Conservation (phyloP, 306 rosid species). For the Prunus armeniaca region DNA sequence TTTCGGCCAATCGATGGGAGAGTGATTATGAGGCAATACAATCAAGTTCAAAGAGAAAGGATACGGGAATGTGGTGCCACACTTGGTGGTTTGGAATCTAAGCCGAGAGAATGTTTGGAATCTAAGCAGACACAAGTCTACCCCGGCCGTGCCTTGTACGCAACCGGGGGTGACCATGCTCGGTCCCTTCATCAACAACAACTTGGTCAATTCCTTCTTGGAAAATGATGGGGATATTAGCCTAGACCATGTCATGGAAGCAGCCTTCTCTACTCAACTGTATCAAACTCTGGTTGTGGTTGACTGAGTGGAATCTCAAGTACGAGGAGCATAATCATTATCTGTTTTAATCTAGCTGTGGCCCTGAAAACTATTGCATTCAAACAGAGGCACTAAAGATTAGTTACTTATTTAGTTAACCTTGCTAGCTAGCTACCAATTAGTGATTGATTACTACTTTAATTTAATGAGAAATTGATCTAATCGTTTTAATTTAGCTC, state of each 20-base stretch:
- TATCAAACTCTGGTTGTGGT: neutral
- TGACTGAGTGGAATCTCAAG: neutral
- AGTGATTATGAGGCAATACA: constrained; percentile 50
- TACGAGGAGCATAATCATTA: too few relatives aligned
- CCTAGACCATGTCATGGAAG: neutral
- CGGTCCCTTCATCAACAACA: neutral
- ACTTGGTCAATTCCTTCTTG: neutral
- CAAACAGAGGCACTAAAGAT: too few relatives aligned
- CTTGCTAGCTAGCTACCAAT: too few relatives aligned
- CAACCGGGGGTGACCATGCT: neutral
- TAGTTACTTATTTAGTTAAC: too few relatives aligned
- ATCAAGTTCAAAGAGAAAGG: constrained; percentile 50
- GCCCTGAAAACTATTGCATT: too few relatives aligned
- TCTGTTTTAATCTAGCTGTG: too few relatives aligned
- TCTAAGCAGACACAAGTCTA: neutral
- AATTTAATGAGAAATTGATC: too few relatives aligned
- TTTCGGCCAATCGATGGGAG: constrained; percentile 41
- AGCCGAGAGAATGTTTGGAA: neutral
- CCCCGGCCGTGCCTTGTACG: neutral
- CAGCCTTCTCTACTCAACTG: neutral
- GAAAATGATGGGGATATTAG: neutral
- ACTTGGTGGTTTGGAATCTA: constrained; percentile 37
- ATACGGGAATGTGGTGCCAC: constrained; percentile 44
- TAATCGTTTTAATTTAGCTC: too few relatives aligned
- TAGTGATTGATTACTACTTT: too few relatives aligned